Evolutionary conservation across 164 flowering plant species (phyloP).

Genomic region (Sedum album): DNA sequence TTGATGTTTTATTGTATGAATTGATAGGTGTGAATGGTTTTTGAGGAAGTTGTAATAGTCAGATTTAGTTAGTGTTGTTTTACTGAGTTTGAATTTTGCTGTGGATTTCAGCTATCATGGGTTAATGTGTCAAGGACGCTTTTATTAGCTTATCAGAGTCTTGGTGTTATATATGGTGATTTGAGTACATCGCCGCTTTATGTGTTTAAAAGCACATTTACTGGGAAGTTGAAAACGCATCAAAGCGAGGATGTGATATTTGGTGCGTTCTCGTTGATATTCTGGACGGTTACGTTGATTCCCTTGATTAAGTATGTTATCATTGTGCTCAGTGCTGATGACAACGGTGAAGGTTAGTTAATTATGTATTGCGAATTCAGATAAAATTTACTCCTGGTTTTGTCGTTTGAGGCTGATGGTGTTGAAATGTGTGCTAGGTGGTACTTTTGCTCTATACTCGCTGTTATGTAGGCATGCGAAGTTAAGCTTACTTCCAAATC

Average conservation of each 20-base stretch:
- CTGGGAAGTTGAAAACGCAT: constrained; percentile 37
- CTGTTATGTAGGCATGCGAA: constrained; percentile 79
- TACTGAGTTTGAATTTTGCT: neutral
- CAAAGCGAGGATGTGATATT: constrained; percentile 40
- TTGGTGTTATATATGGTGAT: constrained; percentile 66
- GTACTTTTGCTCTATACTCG: constrained; percentile 91
- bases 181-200: constrained; percentile 64
- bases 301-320: constrained; percentile 65
- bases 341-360: constrained; percentile 73
- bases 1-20: neutral
- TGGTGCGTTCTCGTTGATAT: constrained; percentile 65
- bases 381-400: neutral
- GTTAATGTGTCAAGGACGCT: constrained; percentile 30
- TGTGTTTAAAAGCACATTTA: constrained; percentile 40
- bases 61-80: neutral
- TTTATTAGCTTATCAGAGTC: constrained; percentile 54
- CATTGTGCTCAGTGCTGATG: constrained; percentile 59
- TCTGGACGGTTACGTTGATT: constrained; percentile 67
- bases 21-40: neutral
- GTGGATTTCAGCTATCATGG: constrained; percentile 35
- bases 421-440: constrained; percentile 41
- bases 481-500: constrained; percentile 76
- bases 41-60: neutral
- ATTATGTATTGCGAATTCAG: too few species aligned
- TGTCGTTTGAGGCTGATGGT: neutral